Conservation (phyloP, 176 grass and related monocot species). For the Melocanna baccifera region DNA sequence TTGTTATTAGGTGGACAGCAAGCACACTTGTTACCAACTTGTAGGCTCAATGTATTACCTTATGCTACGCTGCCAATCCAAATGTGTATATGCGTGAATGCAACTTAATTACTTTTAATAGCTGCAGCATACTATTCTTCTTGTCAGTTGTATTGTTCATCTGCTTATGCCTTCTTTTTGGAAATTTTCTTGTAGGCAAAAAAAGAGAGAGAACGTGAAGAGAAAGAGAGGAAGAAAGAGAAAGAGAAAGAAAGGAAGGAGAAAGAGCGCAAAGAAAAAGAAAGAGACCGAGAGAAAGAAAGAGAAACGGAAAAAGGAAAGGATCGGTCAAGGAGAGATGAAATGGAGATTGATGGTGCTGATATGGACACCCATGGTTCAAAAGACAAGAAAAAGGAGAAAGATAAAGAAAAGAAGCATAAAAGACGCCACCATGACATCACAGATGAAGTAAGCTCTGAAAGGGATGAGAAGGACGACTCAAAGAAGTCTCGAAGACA, state of each 20-base stretch:
- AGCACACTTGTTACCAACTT: neutral
- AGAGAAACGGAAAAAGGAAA: conserved; percentile 82
- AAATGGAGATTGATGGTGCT: conserved; percentile 61
- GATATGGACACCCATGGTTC: conserved; percentile 55
- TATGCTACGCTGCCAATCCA: neutral
- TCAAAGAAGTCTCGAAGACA: conserved; percentile 79
- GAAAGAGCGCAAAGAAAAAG: conserved; percentile 74
- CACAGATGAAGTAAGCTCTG: conserved; percentile 67
- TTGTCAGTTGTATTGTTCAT: neutral
- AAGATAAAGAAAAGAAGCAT: conserved; percentile 96
- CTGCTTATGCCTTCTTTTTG: neutral
- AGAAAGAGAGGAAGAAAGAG: conserved; percentile 84
- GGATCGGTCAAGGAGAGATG: conserved; percentile 65
- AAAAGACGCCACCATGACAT: conserved; percentile 74
- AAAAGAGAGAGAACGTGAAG: conserved; percentile 65
- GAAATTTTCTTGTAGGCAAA: conserved; percentile 41
- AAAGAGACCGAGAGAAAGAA: conserved; percentile 37
- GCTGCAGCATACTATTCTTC: neutral
- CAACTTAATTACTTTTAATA: neutral
- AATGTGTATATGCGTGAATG: conserved; percentile 21
- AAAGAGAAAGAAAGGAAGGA: conserved; percentile 71
- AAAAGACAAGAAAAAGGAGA: conserved; percentile 85
- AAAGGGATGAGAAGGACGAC: conserved; percentile 55
- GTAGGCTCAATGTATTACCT: neutral
- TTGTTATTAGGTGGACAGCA: neutral